Base-by-base conservation (phyloP, 441 rosid genomes). In the Populus trichocarpa region DNA sequence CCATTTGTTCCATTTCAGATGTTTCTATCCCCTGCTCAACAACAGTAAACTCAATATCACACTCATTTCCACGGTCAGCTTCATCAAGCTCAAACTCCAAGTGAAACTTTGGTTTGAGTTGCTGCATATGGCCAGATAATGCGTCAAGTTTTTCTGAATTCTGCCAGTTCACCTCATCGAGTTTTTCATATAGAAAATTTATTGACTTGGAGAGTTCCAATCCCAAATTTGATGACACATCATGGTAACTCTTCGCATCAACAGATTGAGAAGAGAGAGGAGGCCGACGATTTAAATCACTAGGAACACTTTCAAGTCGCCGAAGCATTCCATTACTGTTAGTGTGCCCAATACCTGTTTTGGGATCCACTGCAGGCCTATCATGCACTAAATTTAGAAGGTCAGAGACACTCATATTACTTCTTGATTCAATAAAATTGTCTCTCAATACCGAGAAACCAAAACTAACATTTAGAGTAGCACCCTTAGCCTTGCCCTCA, bases 401-500 rank as follows among this genome's bases (percentile, higher is more conserved):
- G 81, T 84, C 83, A 18, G 81, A 72, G 57, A 80, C 75, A 78
- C 73, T 80, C 78, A 67, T 70, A 50, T 81, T 82, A 71, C 78
- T 78, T 70, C 81, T 78, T 8, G 88, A 69, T 70, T 75, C 85
- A 50, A 50, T 68, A 63, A 75, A 84, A 81, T 71, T 79, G 42
- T 83, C 88, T 76, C 71, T 81, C 50, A 87, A 77, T 63, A 87
- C 70, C 2, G 84, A 83, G 88, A 86, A 95, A 75, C 94, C 89
- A 73, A 93, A 89, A 84, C 97, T 89, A 83, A 96, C 89, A 83
- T 89, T 91, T 80, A 93, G 84, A 66, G 87, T 81, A 13, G 97
- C 95, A 59, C 92, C 91, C 71, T 81, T 85, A 59, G 93, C 93
- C 81, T 85, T 76, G 61, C 91, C 97, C 1, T 86, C 78, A 68